Conservation (phyloP, 78 protist species). For the Mastigamoeba balamuthi region DNA sequence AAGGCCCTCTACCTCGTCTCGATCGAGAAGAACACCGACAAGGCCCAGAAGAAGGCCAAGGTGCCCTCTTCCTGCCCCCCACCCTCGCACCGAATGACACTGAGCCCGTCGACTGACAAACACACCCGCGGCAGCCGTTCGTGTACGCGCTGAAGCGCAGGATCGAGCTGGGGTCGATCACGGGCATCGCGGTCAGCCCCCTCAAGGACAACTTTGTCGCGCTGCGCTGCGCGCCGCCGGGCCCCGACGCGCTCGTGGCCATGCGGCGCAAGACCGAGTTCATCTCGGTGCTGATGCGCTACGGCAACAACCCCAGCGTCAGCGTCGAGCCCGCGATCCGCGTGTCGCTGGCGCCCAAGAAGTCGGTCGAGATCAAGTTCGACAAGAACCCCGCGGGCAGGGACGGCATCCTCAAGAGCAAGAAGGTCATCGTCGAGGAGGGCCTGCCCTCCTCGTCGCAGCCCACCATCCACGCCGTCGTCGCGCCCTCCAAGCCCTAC, state of each 20-base stretch:
- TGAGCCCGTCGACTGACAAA: conserved; percentile 13
- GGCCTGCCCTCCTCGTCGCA: neutral
- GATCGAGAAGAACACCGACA: conserved; percentile 51
- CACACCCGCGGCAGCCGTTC: conserved; percentile 51
- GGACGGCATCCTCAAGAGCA: neutral
- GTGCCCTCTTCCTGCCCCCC: neutral
- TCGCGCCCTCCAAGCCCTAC: neutral
- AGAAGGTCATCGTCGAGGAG: neutral
- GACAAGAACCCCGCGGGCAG: neutral
- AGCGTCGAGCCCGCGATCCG: neutral
- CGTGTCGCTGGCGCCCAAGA: neutral
- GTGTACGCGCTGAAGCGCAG: conserved; percentile 35
- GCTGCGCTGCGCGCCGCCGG: conserved; percentile 13
- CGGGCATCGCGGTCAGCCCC: conserved; percentile 1
- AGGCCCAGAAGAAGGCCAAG: too few species aligned
- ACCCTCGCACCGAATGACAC: neutral
- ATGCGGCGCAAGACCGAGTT: conserved; percentile 52
- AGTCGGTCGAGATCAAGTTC: neutral
- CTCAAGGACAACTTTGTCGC: conserved; percentile 26
- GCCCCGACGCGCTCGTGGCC: conserved; percentile 41
- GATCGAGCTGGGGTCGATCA: neutral
- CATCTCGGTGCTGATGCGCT: conserved; percentile 15
- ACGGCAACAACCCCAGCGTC: conserved; percentile 27
- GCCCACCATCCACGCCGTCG: neutral
- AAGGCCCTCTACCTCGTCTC: conserved; percentile 30